Evolutionary conservation across 1,139 yeast genomes (phyloP), one percentile per base, ranked within the genome.

Genomic region (Geotrichum klebahnii): DNA sequence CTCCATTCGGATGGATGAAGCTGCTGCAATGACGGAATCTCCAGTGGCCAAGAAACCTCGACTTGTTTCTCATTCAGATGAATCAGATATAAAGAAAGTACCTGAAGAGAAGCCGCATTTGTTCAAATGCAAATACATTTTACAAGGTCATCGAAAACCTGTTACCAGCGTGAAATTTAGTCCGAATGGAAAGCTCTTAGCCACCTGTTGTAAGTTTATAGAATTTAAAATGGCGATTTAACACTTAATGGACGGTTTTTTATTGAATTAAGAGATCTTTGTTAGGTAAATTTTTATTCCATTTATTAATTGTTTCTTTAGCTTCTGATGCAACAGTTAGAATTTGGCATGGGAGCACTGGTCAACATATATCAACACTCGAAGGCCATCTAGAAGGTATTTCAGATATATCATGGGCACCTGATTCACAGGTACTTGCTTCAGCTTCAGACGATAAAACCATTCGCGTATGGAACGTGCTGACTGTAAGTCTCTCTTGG

Each of bases 401-500:
- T 2, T 81, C 87, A 4, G 87, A 82, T 55, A 61, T 88, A 0
- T 75, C 77, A 29, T 92, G 89, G 79, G 79, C 92, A 0, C 90
- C 92, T 2, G 83, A 85, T 63, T 75, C 84, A n/a, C 71, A 73
- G 52, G 78, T 83, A 44, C 56, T 92, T 4, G 97, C 95, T 1
- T 80, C 95, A 0, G 92, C 84, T 1, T 84, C 95, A 0, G 97
- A 92, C 63, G 98, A 92, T 66, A 73, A 81, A 55, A 82, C 95
- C 0, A 75, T 90, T 5, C 74, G 92, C 38, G 69, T 92, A 2
- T 88, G 95, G 88, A 77, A 82, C 47, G 65, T 82, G 2, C 61
- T 65, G 35, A 55, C 59, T 14, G 47, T 41, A 22, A 29, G 45
- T 24, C 22, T 22, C 5, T 31, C 16, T 12, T 31, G 5, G n/a